Percentiles rank a stretch among this genome's conserved stretches.
Evolutionary conservation across 768 basidiomycete genomes (phyloP).

Genomic region (Gymnopilus dilepis): DNA sequence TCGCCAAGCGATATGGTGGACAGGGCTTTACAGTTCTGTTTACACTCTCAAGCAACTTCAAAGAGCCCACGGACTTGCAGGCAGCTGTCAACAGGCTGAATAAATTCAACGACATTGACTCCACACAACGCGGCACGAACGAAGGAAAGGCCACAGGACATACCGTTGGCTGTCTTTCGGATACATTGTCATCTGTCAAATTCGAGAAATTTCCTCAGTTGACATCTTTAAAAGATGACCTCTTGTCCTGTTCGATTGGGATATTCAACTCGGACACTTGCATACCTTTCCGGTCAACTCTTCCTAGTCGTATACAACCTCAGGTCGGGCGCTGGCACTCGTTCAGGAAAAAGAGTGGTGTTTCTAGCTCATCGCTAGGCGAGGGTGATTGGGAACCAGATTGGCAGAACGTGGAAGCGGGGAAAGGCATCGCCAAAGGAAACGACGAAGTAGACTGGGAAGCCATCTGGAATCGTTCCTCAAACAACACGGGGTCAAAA

Average conservation of each 20-base stretch:
- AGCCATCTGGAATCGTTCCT: slow-evolving; percentile 45
- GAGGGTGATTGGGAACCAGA: slow-evolving; percentile 14
- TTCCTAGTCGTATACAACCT: slow-evolving; percentile 59
- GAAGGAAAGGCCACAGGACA: slow-evolving; percentile 30
- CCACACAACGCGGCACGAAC: neutral
- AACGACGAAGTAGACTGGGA: slow-evolving; percentile 18
- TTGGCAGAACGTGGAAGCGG: slow-evolving; percentile 15
- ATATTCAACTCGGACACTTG: slow-evolving; percentile 50
- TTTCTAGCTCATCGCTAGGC: neutral
- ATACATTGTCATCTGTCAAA: slow-evolving; percentile 38
- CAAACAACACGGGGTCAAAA: too few relatives aligned
- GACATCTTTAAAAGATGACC: slow-evolving; percentile 19
- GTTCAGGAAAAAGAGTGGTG: slow-evolving; percentile 44
- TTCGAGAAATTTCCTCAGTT: slow-evolving; percentile 2
- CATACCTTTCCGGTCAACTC: slow-evolving; percentile 63
- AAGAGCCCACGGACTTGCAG: slow-evolving; percentile 41
- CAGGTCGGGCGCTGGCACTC: slow-evolving; percentile 81
- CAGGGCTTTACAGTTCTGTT: slow-evolving; percentile 51
- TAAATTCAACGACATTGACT: slow-evolving; percentile 30
- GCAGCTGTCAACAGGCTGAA: slow-evolving; percentile 44
- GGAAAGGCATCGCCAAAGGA: neutral
- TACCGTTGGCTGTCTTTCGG: slow-evolving; percentile 68
- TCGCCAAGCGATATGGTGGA: slow-evolving; percentile 34
- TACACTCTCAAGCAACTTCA: slow-evolving; percentile 50
- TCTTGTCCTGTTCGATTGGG: slow-evolving; percentile 62